phyloP scores from a whole-genome alignment of 805 yeast genomes.

The Suhomyces sp. region DNA sequence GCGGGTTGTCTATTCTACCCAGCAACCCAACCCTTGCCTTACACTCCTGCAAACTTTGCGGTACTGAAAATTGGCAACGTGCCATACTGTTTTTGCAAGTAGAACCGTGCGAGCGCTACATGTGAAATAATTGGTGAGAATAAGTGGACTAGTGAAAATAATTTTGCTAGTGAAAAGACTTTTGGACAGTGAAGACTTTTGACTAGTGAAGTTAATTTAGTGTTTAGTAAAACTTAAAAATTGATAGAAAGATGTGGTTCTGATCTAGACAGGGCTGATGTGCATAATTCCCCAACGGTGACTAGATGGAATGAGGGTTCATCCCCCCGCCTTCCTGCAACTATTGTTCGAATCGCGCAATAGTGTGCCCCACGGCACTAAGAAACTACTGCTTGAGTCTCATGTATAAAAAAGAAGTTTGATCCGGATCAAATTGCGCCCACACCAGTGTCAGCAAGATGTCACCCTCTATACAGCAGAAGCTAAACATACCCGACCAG shows the following conservation, averaged over 20 bases:
- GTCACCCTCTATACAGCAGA: background rate
- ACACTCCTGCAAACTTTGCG: too few relatives aligned
- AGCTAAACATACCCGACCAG: conserved; percentile 3
- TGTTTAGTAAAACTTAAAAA: background rate
- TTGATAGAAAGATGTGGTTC: background rate
- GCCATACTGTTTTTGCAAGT: background rate
- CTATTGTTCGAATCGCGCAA: background rate
- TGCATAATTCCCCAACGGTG: background rate
- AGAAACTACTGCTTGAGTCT: background rate
- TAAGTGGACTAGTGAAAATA: too few relatives aligned
- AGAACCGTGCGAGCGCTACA: background rate
- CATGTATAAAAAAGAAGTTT: background rate
- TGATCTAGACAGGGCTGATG: background rate
- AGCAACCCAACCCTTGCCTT: background rate
- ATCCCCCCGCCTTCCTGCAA: background rate
- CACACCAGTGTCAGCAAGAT: background rate
- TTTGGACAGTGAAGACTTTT: too few relatives aligned
- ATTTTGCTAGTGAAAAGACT: too few relatives aligned
- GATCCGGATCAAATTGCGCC: background rate
- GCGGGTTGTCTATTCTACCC: background rate
- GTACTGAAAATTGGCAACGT: background rate
- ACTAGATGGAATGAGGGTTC: background rate
- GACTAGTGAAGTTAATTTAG: too few relatives aligned
- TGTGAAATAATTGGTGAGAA: background rate
- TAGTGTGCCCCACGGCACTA: background rate